phyloP scores from a whole-genome alignment of 2,329 filamentous ascomycete genomes.

The Xylaria polymorpha region DNA sequence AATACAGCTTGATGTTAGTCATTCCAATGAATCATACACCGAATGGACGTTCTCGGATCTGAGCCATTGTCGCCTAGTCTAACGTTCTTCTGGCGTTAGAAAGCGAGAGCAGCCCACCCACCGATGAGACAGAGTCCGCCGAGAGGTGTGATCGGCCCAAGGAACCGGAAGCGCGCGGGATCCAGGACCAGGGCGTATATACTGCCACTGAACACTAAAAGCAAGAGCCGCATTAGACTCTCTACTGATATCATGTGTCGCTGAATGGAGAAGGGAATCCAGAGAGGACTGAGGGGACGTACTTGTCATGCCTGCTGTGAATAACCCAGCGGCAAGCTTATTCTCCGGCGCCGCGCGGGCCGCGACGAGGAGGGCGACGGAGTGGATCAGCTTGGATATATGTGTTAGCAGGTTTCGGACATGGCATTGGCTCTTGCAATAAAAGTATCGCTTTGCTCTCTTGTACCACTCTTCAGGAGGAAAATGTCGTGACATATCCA shows the following conservation, averaged over 20 bases:
- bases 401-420: background rate
- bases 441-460: background rate
- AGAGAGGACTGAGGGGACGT: conserved; percentile 13
- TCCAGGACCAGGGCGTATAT: conserved; percentile 74
- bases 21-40: background rate
- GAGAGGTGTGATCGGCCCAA: conserved; percentile 74
- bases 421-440: background rate
- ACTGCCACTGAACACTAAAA: conserved; percentile 69
- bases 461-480: background rate
- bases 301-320: conserved; percentile 71
- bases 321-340: conserved; percentile 66
- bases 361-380: conserved; percentile 68
- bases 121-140: conserved; percentile 73
- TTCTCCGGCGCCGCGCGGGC: conserved; percentile 64
- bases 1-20: background rate
- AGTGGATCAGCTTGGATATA: conserved; percentile 68
- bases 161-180: conserved; percentile 66
- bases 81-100: conserved; percentile 23
- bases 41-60: too few species aligned
- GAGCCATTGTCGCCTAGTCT: background rate
- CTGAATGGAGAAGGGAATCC: background rate
- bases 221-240: background rate
- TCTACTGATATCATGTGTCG: background rate
- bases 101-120: conserved; percentile 65
- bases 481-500: background rate